A percentile compares a stretch with the other conserved stretches of the same genome.
These are phyloP conservation scores for Cutaneotrichosporon dermatis DNA, from an alignment of 1,284 basidiomycete genomes.

Conservation along the genomic window DNA sequence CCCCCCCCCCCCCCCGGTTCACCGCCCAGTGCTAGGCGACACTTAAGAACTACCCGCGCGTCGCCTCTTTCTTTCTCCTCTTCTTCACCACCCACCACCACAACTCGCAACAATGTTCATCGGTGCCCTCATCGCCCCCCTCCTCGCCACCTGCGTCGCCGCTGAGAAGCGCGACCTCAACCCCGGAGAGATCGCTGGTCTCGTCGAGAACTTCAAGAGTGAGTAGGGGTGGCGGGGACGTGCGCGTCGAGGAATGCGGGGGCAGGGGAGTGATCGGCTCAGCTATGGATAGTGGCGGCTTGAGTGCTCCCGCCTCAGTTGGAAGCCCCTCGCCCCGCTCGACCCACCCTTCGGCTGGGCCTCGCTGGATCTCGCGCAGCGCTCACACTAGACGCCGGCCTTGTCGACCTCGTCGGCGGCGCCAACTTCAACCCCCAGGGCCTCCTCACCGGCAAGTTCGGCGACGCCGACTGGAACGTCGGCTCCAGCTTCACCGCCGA, in stretches of 20 bases:
- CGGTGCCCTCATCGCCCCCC: slow-evolving; percentile 4
- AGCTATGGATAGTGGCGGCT: too few relatives aligned
- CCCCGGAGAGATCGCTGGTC: slow-evolving; percentile 2
- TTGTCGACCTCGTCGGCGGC: slow-evolving; percentile 7
- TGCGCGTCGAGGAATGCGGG: not conserved
- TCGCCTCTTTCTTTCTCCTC: not conserved
- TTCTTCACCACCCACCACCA: not conserved
- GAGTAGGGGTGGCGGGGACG: slow-evolving; percentile 1
- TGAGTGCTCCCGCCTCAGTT: not conserved
- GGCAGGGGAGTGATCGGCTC: not conserved
- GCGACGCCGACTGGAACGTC: slow-evolving; percentile 7
- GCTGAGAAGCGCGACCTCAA: slow-evolving; percentile 9
- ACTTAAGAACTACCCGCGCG: not conserved
- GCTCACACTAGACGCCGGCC: slow-evolving; percentile 7
- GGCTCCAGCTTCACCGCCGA: slow-evolving; percentile 11
- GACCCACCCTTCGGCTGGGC: not conserved
- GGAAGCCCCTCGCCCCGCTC: not conserved
- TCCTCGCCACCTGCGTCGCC: slow-evolving; percentile 10
- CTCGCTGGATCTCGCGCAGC: not conserved
- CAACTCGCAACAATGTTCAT: slow-evolving; percentile 10
- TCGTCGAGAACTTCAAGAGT: slow-evolving; percentile 10
- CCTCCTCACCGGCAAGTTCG: slow-evolving; percentile 13
- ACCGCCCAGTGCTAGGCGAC: too few relatives aligned
- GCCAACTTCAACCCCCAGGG: slow-evolving; percentile 13
- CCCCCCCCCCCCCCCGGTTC: too few relatives aligned